Percentiles rank a stretch among this genome's conserved stretches.
These are phyloP conservation scores for Crithidia thermophila DNA, from an alignment of 208 protist species.

Conservation along the genomic window DNA sequence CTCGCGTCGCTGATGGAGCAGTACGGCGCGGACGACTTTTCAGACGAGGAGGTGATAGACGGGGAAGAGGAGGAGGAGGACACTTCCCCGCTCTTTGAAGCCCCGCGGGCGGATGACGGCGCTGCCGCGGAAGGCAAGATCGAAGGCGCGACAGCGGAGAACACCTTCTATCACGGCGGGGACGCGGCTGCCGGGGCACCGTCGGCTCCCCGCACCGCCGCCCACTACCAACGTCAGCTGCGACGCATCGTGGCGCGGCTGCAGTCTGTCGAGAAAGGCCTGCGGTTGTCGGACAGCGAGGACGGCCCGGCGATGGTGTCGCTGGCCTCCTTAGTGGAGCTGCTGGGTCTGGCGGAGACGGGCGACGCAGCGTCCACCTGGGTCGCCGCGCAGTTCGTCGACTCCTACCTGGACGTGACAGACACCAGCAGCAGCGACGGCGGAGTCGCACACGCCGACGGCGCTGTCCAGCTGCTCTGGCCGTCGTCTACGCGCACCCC, in stretches of 20 bases:
- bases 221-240: conserved; percentile 19
- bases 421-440: too few species aligned
- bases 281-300: conserved; percentile 26
- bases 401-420: conserved; percentile 40
- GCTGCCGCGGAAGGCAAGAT: not conserved
- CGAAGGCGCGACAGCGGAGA: too few species aligned
- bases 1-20: not conserved
- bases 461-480: conserved; percentile 13
- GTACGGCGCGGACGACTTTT: not conserved
- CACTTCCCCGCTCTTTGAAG: too few species aligned
- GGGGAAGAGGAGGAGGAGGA: not conserved
- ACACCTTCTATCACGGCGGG: not conserved
- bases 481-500: not conserved
- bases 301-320: conserved; percentile 22
- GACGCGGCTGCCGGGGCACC: not conserved
- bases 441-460: too few species aligned
- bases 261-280: conserved; percentile 14
- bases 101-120: not conserved
- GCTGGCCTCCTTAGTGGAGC: conserved; percentile 52
- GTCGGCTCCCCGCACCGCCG: conserved; percentile 8
- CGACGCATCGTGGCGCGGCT: conserved; percentile 15
- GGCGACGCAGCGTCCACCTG: conserved; percentile 36
- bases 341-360: conserved; percentile 57
- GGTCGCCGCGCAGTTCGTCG: conserved; percentile 41
- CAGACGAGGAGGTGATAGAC: not conserved